Base-by-base conservation (phyloP, 345 rosid species). In the Eucalyptus erythrocorys region DNA sequence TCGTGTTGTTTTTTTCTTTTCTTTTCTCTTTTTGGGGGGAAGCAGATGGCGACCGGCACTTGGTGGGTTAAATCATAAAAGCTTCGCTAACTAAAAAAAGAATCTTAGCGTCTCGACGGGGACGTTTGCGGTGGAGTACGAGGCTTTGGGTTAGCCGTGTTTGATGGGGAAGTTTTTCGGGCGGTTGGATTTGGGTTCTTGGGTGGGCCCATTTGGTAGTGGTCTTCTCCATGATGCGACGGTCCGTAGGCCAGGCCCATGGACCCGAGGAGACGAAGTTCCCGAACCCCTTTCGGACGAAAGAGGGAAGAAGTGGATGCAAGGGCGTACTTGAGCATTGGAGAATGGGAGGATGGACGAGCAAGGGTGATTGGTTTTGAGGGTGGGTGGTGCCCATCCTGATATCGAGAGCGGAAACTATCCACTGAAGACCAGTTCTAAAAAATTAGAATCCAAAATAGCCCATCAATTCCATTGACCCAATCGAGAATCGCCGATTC, bases 401-500 rank as follows among this genome's bases (percentile, higher is more conserved):
- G 5, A 53, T 7, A 53, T 7, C 2, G 10, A 21, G 26, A 53
- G 24, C 6, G 7, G 8, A 49, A 3, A 49, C 2, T 9, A 0
- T 53, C 59, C 11, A 21, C 26, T 22, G 21, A 53, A 19, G 59
- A 53, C 2, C 1, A 5, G 11, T 53, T 53, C 5, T 22, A 11
- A 50, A 50, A 16, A 50, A 50, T 50, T 50, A 7, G 24, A 50
- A 17, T 1, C 9, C 2, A 0, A 9, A 51, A 51, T 51, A 19
- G 4, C 24, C 55, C 24, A 19, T 51, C 24, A 51, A 51, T 7
- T 51, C 24, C 4, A 51, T 19, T 1, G 24, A 19, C 9, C 10
- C 4, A 0, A 51, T 51, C 4, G 2, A 51, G 10, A 51, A 51
- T 51, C 10, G 17, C 9, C 0, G 9, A 17, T 50, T 50, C 1